phyloP scores from a whole-genome alignment of 176 grass and related monocot species.

The Metroxylon sagu region DNA sequence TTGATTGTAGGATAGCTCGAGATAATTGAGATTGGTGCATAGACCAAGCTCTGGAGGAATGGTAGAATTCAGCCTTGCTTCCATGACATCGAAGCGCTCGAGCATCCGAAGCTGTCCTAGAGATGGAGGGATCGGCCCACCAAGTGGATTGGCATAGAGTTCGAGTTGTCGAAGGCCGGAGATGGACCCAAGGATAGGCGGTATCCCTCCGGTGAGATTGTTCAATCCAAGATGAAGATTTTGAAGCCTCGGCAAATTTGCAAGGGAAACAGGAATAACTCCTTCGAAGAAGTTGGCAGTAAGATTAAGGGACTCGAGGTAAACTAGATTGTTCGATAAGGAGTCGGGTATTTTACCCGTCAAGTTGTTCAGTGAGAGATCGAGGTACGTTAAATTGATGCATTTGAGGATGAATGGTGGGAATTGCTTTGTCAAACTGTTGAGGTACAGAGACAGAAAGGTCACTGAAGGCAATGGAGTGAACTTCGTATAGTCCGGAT shows the following conservation, averaged over 20 bases:
- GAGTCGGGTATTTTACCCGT: conserved; percentile 29
- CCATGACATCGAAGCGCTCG: conserved; percentile 36
- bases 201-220: conserved; percentile 35
- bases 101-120: conserved; percentile 44
- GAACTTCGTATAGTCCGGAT: conserved; percentile 30
- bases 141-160: conserved; percentile 38
- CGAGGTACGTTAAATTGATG: conserved; percentile 42
- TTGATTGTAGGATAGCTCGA: neutral
- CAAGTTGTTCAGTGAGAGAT: conserved; percentile 40
- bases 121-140: conserved; percentile 38
- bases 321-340: conserved; percentile 22
- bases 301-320: conserved; percentile 42
- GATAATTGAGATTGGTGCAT: conserved; percentile 41
- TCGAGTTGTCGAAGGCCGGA: conserved; percentile 37
- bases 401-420: conserved; percentile 40
- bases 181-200: conserved; percentile 31
- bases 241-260: conserved; percentile 29
- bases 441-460: conserved; percentile 42
- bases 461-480: conserved; percentile 38
- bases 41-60: conserved; percentile 45
- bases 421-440: conserved; percentile 31
- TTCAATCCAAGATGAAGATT: conserved; percentile 37
- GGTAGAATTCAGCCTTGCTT: conserved; percentile 32
- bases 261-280: conserved; percentile 29
- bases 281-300: conserved; percentile 38